Evolutionary conservation across 2,329 filamentous ascomycete genomes (phyloP), one percentile per base, ranked within the genome.

Genomic region (Botrytis hyacinthi): DNA sequence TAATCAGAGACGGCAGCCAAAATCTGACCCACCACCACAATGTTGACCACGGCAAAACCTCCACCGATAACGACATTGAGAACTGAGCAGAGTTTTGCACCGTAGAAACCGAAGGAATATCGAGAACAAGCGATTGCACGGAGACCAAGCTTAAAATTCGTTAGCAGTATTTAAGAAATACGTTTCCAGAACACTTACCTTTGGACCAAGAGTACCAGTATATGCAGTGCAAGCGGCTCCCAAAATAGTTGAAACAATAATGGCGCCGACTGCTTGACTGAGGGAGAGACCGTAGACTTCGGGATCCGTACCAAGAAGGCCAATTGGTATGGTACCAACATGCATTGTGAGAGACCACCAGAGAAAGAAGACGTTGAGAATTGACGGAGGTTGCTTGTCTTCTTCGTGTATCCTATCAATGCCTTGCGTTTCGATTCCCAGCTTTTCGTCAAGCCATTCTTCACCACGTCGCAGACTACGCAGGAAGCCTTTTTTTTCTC

Each of bases 41-140:
- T 83, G 63, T 86, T 86, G 61, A 86, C 82, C 1, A 83, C 81
- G 10, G 83, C 78, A 62, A 80, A 80, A 14, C 79, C 79, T 46
- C 84, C 80, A 75, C 85, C 84, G 66, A 85, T 82, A 44, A 86
- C 80, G 42, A 84, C 83, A 66, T 86, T 86, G 62, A 86, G 82
- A 2, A 83, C 78, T 7, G 84, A 84, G 72, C 84, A 82, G 72
- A 86, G 78, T 76, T 86, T 86, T 70, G 84, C 84, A 26, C 84
- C 84, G 74, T 82, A 86, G 82, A 84, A 86, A n/a, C 85, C 85
- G 73, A 86, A 85, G n/a, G 83, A 84, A 76, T 84, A 85, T 68
- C 84, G 80, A 67, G 83, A 82, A 44, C 84, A 81, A 80, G 79
- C 77, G 66, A 86, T 85, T 72, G 84, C 82, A 66, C 85, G 81